Evolutionary conservation across 768 basidiomycete species (phyloP), one percentile per base, ranked within the genome.

Genomic region (Steccherinum ochraceum): DNA sequence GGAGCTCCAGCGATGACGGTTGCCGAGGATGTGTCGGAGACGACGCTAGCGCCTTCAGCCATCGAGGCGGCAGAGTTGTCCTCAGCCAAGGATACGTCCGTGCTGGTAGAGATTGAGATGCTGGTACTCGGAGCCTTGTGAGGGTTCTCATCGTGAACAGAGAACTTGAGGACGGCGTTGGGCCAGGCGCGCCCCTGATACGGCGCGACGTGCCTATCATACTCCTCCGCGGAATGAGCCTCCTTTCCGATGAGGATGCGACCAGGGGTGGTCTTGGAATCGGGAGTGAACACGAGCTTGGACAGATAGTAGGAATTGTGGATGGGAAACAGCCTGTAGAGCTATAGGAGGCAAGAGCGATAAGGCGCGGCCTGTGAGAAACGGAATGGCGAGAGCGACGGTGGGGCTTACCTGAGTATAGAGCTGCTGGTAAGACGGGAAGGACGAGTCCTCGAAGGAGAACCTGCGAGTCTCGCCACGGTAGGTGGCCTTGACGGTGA

Each of bases 401-500:
- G 25, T 24, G 16, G 30, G 30, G 16, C 30, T 16, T 64, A 86
- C 87, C 76, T 89, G 83, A 50, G 71, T 67, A 58, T 73, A 74
- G 39, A 90, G 72, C 55, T 86, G 72, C 2, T 76, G 66, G 60
- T 78, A 88, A 1, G 80, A 66, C 42, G 88, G 88, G 59, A 90
- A 87, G 16, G 69, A 58, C 39, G 67, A 61, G 4, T 74, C 70
- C 16, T 70, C 54, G 56, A 88, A 86, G 2, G 77, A 69, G 57
- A 86, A 73, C 58, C 78, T 86, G 59, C 88, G 79, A 51, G 80
- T 86, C 64, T 89, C 84, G 50, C 66, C 67, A 24, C 76, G 71
- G 64, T 87, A 89, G 19, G 84, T 85, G n/a, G 81, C 86, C 68
- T 90, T 90, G 62, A 89, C 77, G 51, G 80, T 79, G 72, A 89